A percentile compares a stretch with the other conserved stretches of the same genome.
phyloP scores from a whole-genome alignment of 2,329 filamentous ascomycete species.

The Claviceps sp. region DNA sequence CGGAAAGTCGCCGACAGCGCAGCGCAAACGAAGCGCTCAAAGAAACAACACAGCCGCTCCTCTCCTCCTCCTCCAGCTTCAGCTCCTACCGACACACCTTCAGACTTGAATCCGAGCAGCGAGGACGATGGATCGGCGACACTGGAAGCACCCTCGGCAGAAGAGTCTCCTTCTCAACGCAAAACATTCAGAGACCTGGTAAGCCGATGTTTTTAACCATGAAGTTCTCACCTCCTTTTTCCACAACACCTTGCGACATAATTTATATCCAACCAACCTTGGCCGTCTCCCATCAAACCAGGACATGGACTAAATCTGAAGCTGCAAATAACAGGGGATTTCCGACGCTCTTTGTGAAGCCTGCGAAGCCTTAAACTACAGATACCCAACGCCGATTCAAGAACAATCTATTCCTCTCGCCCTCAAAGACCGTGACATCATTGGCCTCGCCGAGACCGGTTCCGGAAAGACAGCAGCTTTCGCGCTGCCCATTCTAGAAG shows the following conservation, averaged over 20 bases:
- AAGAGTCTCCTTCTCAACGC: constrained; percentile 18
- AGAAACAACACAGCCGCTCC: not conserved
- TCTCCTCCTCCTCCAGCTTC: not conserved
- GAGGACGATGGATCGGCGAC: constrained; percentile 20
- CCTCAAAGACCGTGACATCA: constrained; percentile 70
- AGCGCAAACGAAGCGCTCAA: constrained; percentile 10
- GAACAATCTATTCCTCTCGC: constrained; percentile 70
- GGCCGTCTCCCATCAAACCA: too few relatives aligned
- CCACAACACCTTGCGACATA: too few relatives aligned
- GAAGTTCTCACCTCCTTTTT: too few relatives aligned
- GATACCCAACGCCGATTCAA: constrained; percentile 79
- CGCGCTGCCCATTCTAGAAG: constrained; percentile 81
- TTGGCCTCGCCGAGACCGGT: constrained; percentile 89
- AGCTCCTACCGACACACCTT: not conserved
- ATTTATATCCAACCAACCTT: too few relatives aligned
- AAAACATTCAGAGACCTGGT: constrained; percentile 58
- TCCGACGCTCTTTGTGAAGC: constrained; percentile 82
- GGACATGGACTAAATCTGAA: too few relatives aligned
- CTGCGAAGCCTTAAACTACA: constrained; percentile 72
- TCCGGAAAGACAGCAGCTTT: constrained; percentile 95
- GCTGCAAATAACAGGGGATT: constrained; percentile 43
- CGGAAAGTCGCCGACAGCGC: constrained; percentile 24
- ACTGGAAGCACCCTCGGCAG: constrained; percentile 18
- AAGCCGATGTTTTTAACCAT: constrained; percentile 7
- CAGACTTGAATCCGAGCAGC: constrained; percentile 5